Evolutionary conservation across 1,284 basidiomycete genomes (phyloP), one percentile per base, ranked within the genome.

Genomic region (Mrakiaceae sp.): DNA sequence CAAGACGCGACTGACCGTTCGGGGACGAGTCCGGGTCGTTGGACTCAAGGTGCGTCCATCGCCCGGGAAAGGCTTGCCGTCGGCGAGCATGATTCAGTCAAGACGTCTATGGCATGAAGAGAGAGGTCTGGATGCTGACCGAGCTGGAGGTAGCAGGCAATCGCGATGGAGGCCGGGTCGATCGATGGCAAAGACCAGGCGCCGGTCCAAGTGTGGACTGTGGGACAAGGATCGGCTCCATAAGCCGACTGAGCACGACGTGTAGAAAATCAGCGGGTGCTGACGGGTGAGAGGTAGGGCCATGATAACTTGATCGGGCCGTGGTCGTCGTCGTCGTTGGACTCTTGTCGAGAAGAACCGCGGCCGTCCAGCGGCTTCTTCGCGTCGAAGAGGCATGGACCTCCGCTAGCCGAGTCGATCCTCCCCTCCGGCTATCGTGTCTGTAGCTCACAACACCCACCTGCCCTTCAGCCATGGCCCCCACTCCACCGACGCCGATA

Each of bases 131-230:
- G 1, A 57, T 8, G 44, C 63, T 40, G 4, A 64, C 63, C 58
- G 11, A 60, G 64, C 49, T 65, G 64, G 9, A 65, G 59, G 59
- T 61, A 62, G 49, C 59, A 65, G 11, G 64, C 64, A 10, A 60
- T 54, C 44, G 57, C 52, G 49, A 62, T 62, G 6, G 64, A 61
- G 2, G 59, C 64, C 12, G 64, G 59, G n/a, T 65, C 64, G 42
- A 65, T 46, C 8, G 64, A 60, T 8, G 64, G 64, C 42, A 65
- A 43, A 5, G 53, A 54, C 64, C 64, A 65, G 14, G 59, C 44
- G 40, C 64, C 64, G n/a, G 64, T 61, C 54, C 59, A 65, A 48
- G 59, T 55, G 54, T 65, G 64, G 43, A 65, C 64, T 65, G 64
- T 14, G 27, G 51, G 8, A 49, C 5, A 39, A 43, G 8, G 43